Conservation (phyloP, 78 protist genomes). For the Pigoraptor vietnamica region DNA sequence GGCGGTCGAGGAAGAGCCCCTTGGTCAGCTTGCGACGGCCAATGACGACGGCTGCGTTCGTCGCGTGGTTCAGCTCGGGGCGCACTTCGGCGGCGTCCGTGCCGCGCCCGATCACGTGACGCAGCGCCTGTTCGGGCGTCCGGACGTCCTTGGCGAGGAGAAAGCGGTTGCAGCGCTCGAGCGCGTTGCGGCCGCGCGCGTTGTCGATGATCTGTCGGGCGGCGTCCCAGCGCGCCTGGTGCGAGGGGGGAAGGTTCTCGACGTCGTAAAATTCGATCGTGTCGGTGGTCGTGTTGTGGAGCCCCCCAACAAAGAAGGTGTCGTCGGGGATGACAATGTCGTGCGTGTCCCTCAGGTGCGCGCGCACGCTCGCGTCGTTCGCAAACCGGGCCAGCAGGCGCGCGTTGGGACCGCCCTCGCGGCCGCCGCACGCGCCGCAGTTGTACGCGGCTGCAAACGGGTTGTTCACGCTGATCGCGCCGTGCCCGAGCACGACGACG, state of each 20-base stretch:
- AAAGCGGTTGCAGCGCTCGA: background rate
- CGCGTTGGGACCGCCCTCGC: background rate
- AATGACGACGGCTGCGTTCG: background rate
- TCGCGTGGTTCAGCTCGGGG: conserved; percentile 16
- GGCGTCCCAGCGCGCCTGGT: background rate
- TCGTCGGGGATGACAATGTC: background rate
- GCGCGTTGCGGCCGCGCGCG: background rate
- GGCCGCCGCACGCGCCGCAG: background rate
- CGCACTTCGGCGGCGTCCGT: background rate
- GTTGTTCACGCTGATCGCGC: background rate
- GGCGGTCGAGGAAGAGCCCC: background rate
- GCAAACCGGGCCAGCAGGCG: background rate
- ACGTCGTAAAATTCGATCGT: background rate
- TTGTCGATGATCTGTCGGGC: background rate
- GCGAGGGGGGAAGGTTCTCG: background rate
- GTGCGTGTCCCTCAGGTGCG: background rate
- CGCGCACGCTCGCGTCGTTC: background rate
- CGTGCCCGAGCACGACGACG: background rate
- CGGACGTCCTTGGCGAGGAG: background rate
- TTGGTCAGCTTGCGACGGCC: conserved; percentile 14
- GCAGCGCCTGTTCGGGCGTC: background rate
- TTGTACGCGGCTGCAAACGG: background rate
- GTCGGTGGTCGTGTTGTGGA: background rate
- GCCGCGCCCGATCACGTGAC: background rate
- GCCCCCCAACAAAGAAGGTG: background rate